Conservation (phyloP, 1,139 yeast species). For the Taphrina deformans region DNA sequence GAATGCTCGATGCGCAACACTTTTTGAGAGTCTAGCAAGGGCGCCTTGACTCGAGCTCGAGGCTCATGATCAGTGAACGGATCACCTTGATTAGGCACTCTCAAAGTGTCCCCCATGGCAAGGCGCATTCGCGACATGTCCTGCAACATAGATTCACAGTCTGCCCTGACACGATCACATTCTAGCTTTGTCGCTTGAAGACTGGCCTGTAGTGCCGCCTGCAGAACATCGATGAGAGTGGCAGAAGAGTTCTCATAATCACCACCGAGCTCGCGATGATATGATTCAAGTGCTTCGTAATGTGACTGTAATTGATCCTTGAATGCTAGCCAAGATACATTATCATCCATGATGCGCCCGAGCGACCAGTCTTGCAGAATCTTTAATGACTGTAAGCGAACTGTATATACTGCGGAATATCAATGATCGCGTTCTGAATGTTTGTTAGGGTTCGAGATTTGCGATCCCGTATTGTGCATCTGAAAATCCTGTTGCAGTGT, state of each 20-base stretch:
- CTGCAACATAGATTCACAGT: slow-evolving; percentile 17
- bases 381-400: no score
- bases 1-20: slow-evolving; percentile 10
- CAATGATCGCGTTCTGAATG: no score
- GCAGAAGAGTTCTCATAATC: slow-evolving; percentile 26
- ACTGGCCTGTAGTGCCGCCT: slow-evolving; percentile 26
- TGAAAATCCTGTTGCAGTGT: no score
- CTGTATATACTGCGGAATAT: no score
- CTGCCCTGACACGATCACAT: slow-evolving; percentile 21
- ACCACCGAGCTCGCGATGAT: slow-evolving; percentile 28
- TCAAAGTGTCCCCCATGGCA: slow-evolving; percentile 22
- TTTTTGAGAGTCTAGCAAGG: slow-evolving; percentile 23
- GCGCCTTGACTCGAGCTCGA: slow-evolving; percentile 4
- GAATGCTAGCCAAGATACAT: slow-evolving; percentile 17
- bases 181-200: slow-evolving; percentile 18
- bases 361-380: no score
- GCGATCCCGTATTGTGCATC: background rate
- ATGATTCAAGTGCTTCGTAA: slow-evolving; percentile 13
- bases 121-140: slow-evolving; percentile 26
- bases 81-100: background rate
- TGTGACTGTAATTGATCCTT: slow-evolving; percentile 24
- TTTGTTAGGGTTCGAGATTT: no score
- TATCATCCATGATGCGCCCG: slow-evolving; percentile 12
- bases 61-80: background rate
- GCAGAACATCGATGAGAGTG: slow-evolving; percentile 20